Conservation (phyloP, 78 protist species). For the Speleostelium caveatum region DNA sequence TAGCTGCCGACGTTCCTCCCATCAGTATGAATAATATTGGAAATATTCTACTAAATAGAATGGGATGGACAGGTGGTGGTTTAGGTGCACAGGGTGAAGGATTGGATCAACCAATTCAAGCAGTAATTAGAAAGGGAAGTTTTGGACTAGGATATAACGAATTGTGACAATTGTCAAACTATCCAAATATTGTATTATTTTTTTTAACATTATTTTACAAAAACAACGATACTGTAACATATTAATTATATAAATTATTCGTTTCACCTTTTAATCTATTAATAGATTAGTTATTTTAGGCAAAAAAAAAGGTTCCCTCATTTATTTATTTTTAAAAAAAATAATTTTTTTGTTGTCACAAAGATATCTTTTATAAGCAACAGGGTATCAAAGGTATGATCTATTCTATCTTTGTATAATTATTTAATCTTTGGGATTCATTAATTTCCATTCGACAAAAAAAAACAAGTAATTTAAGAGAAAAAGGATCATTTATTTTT, state of each 20-base stretch:
- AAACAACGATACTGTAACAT: too few species aligned
- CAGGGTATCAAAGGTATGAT: too few species aligned
- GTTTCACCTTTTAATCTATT: neutral
- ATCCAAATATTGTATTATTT: neutral
- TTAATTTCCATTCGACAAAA: too few species aligned
- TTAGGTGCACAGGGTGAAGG: conserved; percentile 47
- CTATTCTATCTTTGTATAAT: too few species aligned
- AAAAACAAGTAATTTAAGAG: too few species aligned
- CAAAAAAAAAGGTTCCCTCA: neutral
- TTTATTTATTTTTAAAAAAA: too few species aligned
- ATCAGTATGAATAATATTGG: conserved; percentile 26
- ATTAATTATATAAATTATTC: too few species aligned
- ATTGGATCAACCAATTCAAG: conserved; percentile 32
- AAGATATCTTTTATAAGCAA: too few species aligned
- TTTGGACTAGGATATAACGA: conserved; percentile 39
- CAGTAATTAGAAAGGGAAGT: conserved; percentile 39
- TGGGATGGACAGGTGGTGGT: conserved; percentile 78
- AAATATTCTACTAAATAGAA: conserved; percentile 13
- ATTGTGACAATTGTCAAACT: neutral
- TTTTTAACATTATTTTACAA: neutral
- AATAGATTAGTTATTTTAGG: neutral
- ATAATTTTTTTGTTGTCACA: too few species aligned
- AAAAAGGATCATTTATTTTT: too few species aligned
- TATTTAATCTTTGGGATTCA: too few species aligned
- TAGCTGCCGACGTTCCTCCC: conserved; percentile 12